These are phyloP conservation scores for Ganoderma meredithae DNA, from an alignment of 1,284 basidiomycete genomes.

Conservation along the genomic window DNA sequence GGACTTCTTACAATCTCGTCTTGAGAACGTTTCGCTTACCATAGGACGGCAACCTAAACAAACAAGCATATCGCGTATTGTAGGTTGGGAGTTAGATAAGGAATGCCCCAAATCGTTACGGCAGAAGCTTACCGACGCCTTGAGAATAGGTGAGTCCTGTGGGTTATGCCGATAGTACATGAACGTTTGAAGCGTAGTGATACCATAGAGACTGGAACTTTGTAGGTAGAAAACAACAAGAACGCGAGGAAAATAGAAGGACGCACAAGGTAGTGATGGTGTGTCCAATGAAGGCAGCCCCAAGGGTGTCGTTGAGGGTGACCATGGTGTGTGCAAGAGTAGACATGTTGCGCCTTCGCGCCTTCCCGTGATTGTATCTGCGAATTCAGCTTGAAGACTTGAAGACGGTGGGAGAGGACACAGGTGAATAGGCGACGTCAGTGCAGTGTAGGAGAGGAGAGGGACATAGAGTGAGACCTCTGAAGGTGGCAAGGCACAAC, in stretches of 20 bases:
- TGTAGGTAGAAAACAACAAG: no score
- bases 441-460: not conserved
- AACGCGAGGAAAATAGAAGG: not conserved
- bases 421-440: not conserved
- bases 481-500: not conserved
- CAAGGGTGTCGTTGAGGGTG: slow-evolving; percentile 29
- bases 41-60: slow-evolving; percentile 28
- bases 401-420: not conserved
- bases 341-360: not conserved
- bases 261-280: slow-evolving; percentile 28
- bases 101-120: not conserved
- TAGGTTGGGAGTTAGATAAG: not conserved
- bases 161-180: slow-evolving; percentile 26
- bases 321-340: not conserved
- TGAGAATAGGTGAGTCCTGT: slow-evolving; percentile 17
- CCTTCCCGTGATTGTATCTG: not conserved
- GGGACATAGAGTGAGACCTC: slow-evolving; percentile 1
- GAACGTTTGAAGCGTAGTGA: slow-evolving; percentile 30
- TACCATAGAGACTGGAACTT: slow-evolving; percentile 34
- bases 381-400: not conserved
- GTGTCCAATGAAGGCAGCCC: slow-evolving; percentile 32
- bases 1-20: not conserved
- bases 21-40: slow-evolving; percentile 12
- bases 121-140: slow-evolving; percentile 5
- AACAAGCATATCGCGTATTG: not conserved